Evolutionary conservation across 2,329 filamentous ascomycete species (phyloP), one percentile per base, ranked within the genome.

Genomic region (Dothideomycetidae sp.): DNA sequence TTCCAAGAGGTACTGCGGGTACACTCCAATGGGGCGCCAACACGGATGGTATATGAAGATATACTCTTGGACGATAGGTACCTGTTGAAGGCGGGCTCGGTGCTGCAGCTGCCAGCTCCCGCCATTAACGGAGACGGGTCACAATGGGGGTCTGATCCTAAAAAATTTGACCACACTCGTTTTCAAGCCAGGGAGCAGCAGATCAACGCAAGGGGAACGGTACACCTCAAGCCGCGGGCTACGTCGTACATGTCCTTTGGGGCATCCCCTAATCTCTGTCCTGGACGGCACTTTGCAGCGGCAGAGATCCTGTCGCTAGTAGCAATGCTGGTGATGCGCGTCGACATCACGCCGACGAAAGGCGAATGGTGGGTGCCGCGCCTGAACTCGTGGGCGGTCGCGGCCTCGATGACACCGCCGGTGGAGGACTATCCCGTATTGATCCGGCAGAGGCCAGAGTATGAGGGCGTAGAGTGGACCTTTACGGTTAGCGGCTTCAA

Each of bases 1-100:
- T 53, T 55, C 35, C 55, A 63, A 29, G 59, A 63, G 43, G 54
- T 51, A 10, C 48, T 58, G 17, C 57, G 59, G 3, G 37, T 43
- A 4, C 46, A 52, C 9, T 45, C 47, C 2, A 44, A 45, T 10
- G 39, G 50, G 13, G 48, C 52, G 2, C 48, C 47, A 9, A 49
- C 52, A 3, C 56, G 60, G 19, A 33, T 49, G 3, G 51, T 62
- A 0, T 46, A 45, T 2, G 40, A 53, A 3, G 60, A 65, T 15
- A 56, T 51, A 0, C 15, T 58, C 0, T 40, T 64, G 2, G 53
- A 56, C 7, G 50, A 47, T 2, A 46, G 48, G 16, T 57, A 58
- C 12, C 46, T 40, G 2, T 14, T 65, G 10, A 59, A 57, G 40
- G 48, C 47, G 4, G 61, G 60, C 0, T 48, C 50, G 10, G 49